These are phyloP conservation scores for Luffa aegyptiaca DNA, from an alignment of 306 rosid species.

Conservation along the genomic window DNA sequence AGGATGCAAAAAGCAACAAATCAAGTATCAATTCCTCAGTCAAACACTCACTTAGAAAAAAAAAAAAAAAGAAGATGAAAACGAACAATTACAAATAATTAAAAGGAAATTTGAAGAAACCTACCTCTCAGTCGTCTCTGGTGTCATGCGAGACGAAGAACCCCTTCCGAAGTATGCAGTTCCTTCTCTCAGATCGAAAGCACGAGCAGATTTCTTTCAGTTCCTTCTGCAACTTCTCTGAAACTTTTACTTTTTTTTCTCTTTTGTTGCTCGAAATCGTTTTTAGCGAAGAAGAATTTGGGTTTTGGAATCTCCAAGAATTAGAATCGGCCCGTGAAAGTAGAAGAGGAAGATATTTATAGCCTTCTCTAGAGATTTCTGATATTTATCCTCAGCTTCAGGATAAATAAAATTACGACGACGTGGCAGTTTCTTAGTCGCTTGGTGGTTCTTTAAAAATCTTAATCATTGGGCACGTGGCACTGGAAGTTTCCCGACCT, in stretches of 20 bases:
- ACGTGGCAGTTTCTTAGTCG: slow-evolving; percentile 45
- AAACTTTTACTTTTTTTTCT: background rate
- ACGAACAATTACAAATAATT: background rate
- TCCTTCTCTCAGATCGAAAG: background rate
- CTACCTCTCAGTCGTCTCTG: slow-evolving; percentile 20
- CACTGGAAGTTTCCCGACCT: slow-evolving; percentile 46
- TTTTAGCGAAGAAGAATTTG: background rate
- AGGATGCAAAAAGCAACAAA: background rate
- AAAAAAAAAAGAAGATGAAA: background rate
- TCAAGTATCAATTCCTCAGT: background rate
- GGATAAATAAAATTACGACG: background rate
- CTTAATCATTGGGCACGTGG: slow-evolving; percentile 28
- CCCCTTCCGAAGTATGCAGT: background rate
- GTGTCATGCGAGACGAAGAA: slow-evolving; percentile 7
- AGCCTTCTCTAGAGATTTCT: slow-evolving; percentile 69
- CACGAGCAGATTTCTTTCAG: background rate
- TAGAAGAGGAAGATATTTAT: slow-evolving; percentile 29
- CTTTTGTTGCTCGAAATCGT: background rate
- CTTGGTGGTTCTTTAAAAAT: slow-evolving; percentile 16
- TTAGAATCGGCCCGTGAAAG: background rate
- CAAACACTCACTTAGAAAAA: background rate
- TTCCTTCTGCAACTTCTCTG: background rate
- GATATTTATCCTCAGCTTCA: slow-evolving; percentile 10
- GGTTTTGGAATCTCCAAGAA: background rate
- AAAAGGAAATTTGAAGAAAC: slow-evolving; percentile 7